Evolutionary conservation across 1,284 basidiomycete species (phyloP), one percentile per base, ranked within the genome.

Genomic region (Apiotrichum domesticum): DNA sequence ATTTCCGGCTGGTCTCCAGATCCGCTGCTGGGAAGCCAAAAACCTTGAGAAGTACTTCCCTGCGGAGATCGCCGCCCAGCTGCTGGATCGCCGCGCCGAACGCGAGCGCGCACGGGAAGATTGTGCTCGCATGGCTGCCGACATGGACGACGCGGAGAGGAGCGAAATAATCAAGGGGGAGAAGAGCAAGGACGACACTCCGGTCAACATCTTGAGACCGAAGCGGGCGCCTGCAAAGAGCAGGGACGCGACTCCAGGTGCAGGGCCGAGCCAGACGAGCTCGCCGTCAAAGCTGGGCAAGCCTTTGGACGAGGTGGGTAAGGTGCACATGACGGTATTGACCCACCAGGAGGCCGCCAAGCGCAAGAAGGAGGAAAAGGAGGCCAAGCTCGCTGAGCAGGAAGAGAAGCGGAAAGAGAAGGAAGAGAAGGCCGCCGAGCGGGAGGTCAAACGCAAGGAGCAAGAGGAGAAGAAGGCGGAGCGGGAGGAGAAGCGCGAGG

Each of bases 21-120:
- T 72, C 44, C 54, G 65, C 8, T 63, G 63, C 51, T 74, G 72
- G 72, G 71, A 74, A 44, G 70, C 66, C 14, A 66, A 54, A 33
- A 64, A 72, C 29, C 44, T 66, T 8, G 61, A 63, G 15, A 59
- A 61, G 46, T 66, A 67, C 48, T 67, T 71, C 48, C 59, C 67
- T 2, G 50, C 57, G 11, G 66, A 69, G 5, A 64, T 66, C 45
- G 45, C 63, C 11, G 54, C 60, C 10, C 53, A 51, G 6, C 32
- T 71, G 3, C 8, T 47, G 10, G 39, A 53, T 0, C 63, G 63
- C 32, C 57, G 56, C 29, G 46, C 32, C 1, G 68, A 68, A 39
- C 48, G 71, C n/a, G 62, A 63, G n/a, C 33, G 39, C 6, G 69
- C 66, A 4, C 61, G 71, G 13, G 56, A 64, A 37, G 65, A 67